These are phyloP conservation scores for Trichophaea hybrida DNA, from an alignment of 2,329 filamentous ascomycete species.

Conservation along the genomic window DNA sequence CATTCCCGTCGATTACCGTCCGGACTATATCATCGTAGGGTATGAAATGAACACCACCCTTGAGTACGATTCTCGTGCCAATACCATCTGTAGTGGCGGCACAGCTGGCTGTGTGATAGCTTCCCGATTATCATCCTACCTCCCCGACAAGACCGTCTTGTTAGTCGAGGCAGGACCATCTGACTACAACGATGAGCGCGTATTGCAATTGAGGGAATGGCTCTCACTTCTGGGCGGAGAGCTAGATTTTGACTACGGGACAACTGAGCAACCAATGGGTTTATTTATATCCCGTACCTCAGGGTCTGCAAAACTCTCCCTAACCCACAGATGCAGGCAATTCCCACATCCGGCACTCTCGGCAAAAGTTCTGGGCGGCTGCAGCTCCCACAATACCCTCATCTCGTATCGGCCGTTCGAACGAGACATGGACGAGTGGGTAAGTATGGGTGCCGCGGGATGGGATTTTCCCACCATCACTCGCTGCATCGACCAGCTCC, in stretches of 20 bases:
- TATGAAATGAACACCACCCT: neutral
- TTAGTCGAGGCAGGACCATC: constrained; percentile 75
- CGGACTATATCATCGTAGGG: constrained; percentile 74
- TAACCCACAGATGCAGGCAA: constrained; percentile 46
- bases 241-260: constrained; percentile 70
- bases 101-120: constrained; percentile 78
- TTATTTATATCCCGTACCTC: constrained; percentile 23
- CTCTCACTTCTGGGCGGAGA: constrained; percentile 69
- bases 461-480: constrained; percentile 81
- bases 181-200: constrained; percentile 76
- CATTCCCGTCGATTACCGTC: constrained; percentile 42
- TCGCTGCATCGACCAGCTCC: constrained; percentile 65
- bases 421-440: constrained; percentile 77
- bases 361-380: constrained; percentile 82
- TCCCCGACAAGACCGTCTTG: constrained; percentile 67
- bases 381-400: constrained; percentile 85
- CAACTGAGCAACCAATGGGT: constrained; percentile 68
- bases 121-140: constrained; percentile 63
- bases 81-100: constrained; percentile 39
- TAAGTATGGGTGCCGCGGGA: constrained; percentile 63
- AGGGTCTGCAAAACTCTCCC: neutral
- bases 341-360: constrained; percentile 79
- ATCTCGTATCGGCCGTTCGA: constrained; percentile 87
- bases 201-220: constrained; percentile 79
- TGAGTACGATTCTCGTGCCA: neutral